Evolutionary conservation across 1,284 basidiomycete species (phyloP), one percentile per base, ranked within the genome.

Genomic region (Sphaerobolus stellatus): DNA sequence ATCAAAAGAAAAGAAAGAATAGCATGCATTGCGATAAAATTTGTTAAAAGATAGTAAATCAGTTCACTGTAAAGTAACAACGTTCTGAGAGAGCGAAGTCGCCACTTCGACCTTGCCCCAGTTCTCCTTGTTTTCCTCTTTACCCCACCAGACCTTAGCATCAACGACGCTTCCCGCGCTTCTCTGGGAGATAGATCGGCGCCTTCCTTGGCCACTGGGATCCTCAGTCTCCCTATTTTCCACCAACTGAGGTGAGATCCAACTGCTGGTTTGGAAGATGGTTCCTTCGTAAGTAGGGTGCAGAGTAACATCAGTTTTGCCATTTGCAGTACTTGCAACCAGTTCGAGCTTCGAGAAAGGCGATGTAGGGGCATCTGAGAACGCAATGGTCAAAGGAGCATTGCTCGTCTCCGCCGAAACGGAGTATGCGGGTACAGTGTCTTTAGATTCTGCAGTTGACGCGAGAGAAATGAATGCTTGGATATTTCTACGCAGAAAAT

Each of bases 271-370:
- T 20, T 48, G 27, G 11, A 16, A 48, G 38, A 54, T 41, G 29
- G 57, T 60, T 4, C 79, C 79, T 56, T 81, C 75, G 48, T 67
- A 81, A 1, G 73, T 61, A 2, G 71, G 64, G 25, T 75, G 70
- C 47, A 81, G 61, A 22, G 54, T 61, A 13, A 79, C 69, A 3
- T 38, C 52, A 9, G 70, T 73, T 0, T 61, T 59, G 0, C 64
- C 56, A 44, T 81, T 81, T 4, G 71, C 64, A 1, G 75, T 75
- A 16, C 57, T 59, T 14, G 60, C 74, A 1, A 18, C 7, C 4
- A 50, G 31, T 16, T 24, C 38, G 24, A 54, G 18, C 48, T 11
- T 30, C 72, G 59, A 28, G 59, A 65, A 48, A 5, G 28, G 45
- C 13, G 47, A 55, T 45, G 14, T 41, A 33, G 24, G 59, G 51